Evolutionary conservation across 2,329 filamentous ascomycete genomes (phyloP).

Genomic region (Claviceps pazoutovae): DNA sequence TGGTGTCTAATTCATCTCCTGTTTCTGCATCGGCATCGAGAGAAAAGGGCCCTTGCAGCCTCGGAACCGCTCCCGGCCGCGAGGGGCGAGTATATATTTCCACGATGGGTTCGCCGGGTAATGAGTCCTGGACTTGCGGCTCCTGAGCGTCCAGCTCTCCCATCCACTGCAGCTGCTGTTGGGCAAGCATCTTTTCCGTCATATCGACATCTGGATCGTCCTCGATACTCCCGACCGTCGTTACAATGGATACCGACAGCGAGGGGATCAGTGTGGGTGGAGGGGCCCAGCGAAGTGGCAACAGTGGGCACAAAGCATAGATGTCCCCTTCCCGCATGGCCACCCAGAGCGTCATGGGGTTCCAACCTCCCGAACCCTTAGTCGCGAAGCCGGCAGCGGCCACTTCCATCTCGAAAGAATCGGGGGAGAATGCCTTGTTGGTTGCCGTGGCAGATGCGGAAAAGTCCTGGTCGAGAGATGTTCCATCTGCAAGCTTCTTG

Average conservation of each 20-base stretch:
- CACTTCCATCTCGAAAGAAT: conserved; percentile 86
- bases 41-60: conserved; percentile 48
- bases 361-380: conserved; percentile 66
- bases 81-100: conserved; percentile 45
- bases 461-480: conserved; percentile 70
- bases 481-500: conserved; percentile 76
- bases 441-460: conserved; percentile 58
- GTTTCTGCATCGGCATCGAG: conserved; percentile 39
- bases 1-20: conserved; percentile 42
- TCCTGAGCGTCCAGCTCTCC: conserved; percentile 50
- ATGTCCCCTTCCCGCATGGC: conserved; percentile 91
- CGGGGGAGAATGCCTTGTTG: conserved; percentile 74
- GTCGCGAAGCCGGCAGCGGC: conserved; percentile 70
- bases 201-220: conserved; percentile 41
- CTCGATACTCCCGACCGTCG: conserved; percentile 51
- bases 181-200: conserved; percentile 40
- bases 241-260: conserved; percentile 68
- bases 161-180: conserved; percentile 56
- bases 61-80: conserved; percentile 43
- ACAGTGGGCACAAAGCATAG: conserved; percentile 80
- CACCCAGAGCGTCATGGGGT: conserved; percentile 90
- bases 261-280: conserved; percentile 66
- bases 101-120: conserved; percentile 31
- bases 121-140: conserved; percentile 37
- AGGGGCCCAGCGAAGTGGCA: conserved; percentile 76